A percentile compares a stretch with the other conserved stretches of the same genome.
These are phyloP conservation scores for Magnusiomyces suaveolens DNA, from an alignment of 1,139 yeast genomes.

Conservation along the genomic window DNA sequence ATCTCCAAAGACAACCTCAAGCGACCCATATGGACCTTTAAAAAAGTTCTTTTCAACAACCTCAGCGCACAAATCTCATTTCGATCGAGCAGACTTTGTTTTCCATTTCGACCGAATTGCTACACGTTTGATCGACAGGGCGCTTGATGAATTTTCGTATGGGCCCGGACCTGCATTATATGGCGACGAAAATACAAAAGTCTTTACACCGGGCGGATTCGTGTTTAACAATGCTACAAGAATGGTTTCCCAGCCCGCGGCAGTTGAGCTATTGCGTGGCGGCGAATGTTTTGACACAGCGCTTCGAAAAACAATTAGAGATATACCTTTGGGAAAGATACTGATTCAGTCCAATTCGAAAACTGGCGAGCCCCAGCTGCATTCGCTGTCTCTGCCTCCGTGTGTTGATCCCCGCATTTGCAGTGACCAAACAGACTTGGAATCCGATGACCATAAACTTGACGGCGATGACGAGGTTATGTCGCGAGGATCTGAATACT, in stretches of 20 bases:
- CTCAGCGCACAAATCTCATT: neutral
- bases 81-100: conserved; percentile 60
- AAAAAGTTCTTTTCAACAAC: neutral
- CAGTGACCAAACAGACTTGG: conserved; percentile 14
- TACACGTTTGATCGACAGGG: conserved; percentile 53
- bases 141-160: conserved; percentile 43
- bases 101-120: conserved; percentile 80
- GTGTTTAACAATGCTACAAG: conserved; percentile 15
- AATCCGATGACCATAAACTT: neutral
- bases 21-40: neutral
- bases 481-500: neutral
- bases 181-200: conserved; percentile 21
- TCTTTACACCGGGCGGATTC: conserved; percentile 42
- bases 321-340: conserved; percentile 65
- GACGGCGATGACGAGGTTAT: neutral
- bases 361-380: conserved; percentile 91
- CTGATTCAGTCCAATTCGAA: conserved; percentile 77
- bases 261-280: conserved; percentile 74
- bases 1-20: neutral
- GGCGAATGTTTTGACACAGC: conserved; percentile 89
- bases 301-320: conserved; percentile 64
- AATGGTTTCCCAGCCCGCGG: conserved; percentile 32
- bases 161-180: conserved; percentile 11
- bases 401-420: conserved; percentile 22
- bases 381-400: conserved; percentile 55